Evolutionary conservation across 345 rosid genomes (phyloP).

Genomic region (Triadica sebifera): DNA sequence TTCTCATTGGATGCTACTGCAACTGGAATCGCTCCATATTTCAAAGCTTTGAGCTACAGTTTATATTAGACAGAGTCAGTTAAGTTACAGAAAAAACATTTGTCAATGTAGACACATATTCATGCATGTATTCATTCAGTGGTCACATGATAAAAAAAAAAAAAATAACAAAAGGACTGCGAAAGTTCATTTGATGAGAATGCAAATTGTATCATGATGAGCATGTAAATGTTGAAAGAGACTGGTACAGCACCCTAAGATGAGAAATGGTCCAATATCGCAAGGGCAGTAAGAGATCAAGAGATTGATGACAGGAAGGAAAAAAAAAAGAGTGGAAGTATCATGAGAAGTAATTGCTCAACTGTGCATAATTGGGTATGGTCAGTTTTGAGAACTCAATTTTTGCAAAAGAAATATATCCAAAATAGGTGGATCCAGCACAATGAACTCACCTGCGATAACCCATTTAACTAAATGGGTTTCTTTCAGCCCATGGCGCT

Average conservation of each 20-base stretch:
- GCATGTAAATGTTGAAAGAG: background rate
- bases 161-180: background rate
- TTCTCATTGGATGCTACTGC: conserved; percentile 31
- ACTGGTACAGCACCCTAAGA: background rate
- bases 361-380: too few relatives aligned
- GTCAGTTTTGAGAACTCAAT: background rate
- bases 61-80: background rate
- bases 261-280: background rate
- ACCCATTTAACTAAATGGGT: background rate
- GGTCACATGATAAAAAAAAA: background rate
- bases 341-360: too few relatives aligned
- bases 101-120: background rate
- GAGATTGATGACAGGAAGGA: background rate
- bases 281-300: background rate
- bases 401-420: background rate
- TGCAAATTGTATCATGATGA: background rate
- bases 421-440: background rate
- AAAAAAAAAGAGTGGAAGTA: background rate
- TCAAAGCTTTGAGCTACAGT: conserved; percentile 68
- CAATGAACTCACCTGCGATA: background rate
- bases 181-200: background rate
- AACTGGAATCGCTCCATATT: conserved; percentile 65
- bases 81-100: background rate
- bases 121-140: background rate
- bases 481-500: background rate